Base-by-base conservation (phyloP, 2,329 filamentous ascomycete genomes). In the Epicoccum sorghinum region DNA sequence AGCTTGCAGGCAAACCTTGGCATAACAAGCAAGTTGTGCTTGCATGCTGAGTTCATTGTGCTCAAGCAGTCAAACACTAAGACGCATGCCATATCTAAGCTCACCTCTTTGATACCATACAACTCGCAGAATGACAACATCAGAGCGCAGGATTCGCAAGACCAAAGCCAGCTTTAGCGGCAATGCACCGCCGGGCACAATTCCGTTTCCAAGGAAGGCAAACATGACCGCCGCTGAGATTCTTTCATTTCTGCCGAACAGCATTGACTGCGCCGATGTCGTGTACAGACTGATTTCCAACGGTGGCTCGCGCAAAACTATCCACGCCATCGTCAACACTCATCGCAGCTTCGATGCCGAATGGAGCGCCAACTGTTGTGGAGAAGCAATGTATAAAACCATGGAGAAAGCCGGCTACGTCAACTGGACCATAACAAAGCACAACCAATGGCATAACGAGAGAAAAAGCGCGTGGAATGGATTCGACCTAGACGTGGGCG, bases 201-300 rank as follows among this genome's bases (percentile, higher is more conserved):
- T 67, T 24, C 55, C 52, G n/a, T 69, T 69, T 9, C 52, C 52
- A 4, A 32, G 36, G 2, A 29, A 38, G 29, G 52, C 46, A 3
- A 49, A 67, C 12, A 33, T 69, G 8, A 68, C 64, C 4, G 62
- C 55, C 5, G 59, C 54, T 33, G 68, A 70, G 50, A 54, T 69
- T 12, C 52, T 66, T 2, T 51, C 60, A 2, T 71, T 66, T 49
- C 22, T 70, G 0, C 66, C 68, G 4, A 55, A 66, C 14, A 59
- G 47, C 41, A 39, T 70, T 47, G 59, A 59, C 18, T 61, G 57
- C 18, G 43, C 51, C 8, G 60, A 71, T 18, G 39, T 66, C 24
- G 36, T 70, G n/a, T 60, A 65, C 30, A 60, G 65, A 12, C 50
- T 70, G 37, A 39, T 62, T 14, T 59, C 64, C 1, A 71, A 71